Percentiles rank a stretch among this genome's conserved stretches.
phyloP scores from a whole-genome alignment of 1,284 basidiomycete genomes.

The Veloboletus limbatus region DNA sequence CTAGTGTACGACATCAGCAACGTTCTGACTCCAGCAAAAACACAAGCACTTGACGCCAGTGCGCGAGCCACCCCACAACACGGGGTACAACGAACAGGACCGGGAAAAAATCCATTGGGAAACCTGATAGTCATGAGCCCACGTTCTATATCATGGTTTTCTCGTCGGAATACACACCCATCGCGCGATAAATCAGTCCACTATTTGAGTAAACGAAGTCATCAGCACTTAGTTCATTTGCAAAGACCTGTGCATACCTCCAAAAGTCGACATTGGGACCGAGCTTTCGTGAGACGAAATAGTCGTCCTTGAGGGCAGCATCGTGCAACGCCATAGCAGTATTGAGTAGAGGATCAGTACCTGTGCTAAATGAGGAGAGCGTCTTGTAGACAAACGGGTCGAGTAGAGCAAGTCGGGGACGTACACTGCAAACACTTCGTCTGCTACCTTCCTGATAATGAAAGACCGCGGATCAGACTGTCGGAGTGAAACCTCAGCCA shows the following conservation, averaged over 20 bases:
- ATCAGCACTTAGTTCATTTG: not conserved
- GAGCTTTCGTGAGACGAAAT: constrained; percentile 72
- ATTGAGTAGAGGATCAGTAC: constrained; percentile 76
- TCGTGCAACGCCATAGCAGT: constrained; percentile 88
- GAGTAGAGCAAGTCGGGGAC: not conserved
- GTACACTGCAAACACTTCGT: constrained; percentile 84
- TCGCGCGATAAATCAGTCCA: constrained; percentile 82
- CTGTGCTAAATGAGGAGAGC: constrained; percentile 51
- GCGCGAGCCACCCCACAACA: constrained; percentile 86
- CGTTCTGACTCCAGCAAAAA: not conserved
- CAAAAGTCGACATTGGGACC: constrained; percentile 86
- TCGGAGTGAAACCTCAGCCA: constrained; percentile 3
- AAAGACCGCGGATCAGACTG: constrained; percentile 85
- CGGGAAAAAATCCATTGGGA: constrained; percentile 88
- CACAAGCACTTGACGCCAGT: constrained; percentile 70
- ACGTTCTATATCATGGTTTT: not conserved
- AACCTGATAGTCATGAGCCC: constrained; percentile 47
- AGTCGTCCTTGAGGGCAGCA: constrained; percentile 84
- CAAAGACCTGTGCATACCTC: constrained; percentile 36
- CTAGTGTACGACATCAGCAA: constrained; percentile 35
- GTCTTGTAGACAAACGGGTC: not conserved
- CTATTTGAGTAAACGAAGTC: constrained; percentile 37
- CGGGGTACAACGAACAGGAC: constrained; percentile 87
- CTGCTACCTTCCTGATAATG: constrained; percentile 83
- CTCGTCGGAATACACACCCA: constrained; percentile 53